Conservation (phyloP, 805 yeast species). For the Danielia oregonensis region DNA sequence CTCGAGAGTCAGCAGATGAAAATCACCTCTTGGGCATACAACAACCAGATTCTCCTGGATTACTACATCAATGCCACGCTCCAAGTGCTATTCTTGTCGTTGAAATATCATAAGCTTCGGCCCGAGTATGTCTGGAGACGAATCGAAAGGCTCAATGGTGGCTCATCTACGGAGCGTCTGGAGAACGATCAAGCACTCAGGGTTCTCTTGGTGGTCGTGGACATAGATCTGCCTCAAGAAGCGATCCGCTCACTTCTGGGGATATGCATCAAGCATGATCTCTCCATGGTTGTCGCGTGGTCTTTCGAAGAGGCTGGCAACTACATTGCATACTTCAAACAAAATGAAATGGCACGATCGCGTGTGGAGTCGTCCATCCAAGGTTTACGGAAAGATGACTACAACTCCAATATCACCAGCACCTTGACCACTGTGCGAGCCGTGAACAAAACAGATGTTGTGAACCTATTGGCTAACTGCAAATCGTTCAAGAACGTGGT, state of each 20-base stretch:
- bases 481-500: constrained; percentile 43
- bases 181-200: constrained; percentile 43
- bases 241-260: constrained; percentile 44
- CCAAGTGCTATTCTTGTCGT: constrained; percentile 58
- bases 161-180: constrained; percentile 18
- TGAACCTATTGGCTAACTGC: constrained; percentile 47
- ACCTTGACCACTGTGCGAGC: constrained; percentile 44
- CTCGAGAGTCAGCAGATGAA: constrained; percentile 47
- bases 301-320: constrained; percentile 47
- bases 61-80: constrained; percentile 57
- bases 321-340: constrained; percentile 36
- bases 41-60: constrained; percentile 51
- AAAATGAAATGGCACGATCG: constrained; percentile 32
- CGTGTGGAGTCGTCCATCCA: constrained; percentile 34
- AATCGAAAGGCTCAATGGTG: constrained; percentile 39
- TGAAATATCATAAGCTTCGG: constrained; percentile 71
- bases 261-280: constrained; percentile 46
- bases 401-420: constrained; percentile 42
- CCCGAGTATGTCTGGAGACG: constrained; percentile 70
- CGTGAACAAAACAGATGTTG: constrained; percentile 53
- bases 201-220: constrained; percentile 61
- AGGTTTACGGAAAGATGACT: constrained; percentile 43
- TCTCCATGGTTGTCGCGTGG: constrained; percentile 51
- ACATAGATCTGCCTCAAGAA: constrained; percentile 56
- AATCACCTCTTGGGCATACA: constrained; percentile 52